Base-by-base conservation (phyloP, 495 filamentous ascomycete genomes). In the Mycothermus thermophilus region DNA sequence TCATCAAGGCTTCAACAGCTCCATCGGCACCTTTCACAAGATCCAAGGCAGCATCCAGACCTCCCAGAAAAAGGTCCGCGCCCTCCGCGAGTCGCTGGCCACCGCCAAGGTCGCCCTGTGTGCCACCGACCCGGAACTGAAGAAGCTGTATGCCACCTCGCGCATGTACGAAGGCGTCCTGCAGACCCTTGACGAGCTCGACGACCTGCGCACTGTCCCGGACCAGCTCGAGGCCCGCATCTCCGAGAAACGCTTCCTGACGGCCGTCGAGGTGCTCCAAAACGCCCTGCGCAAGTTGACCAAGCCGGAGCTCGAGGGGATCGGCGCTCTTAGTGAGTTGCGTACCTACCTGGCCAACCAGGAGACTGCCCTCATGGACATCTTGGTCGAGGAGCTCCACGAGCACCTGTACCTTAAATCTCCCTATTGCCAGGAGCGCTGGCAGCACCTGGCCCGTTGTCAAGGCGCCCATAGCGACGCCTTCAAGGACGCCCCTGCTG, bases 1-100 rank as follows among this genome's bases (percentile, higher is more conserved):
- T 51, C 88, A 96, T 46, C 90, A 99, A 57, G 90, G 86, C 20
- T 99, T 99, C 67, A 99, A 95, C 54, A 95, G 85, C 59, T 93
- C 86, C 26, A 96, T 99, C 37, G 92, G 90, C 53, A 93, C 87
- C 11, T 99, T 94, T 48, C 92, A 99, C 60, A 94, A 88, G 59
- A 96, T 99, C 38, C 90, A 96, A 53, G 70, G 78, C 5, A 93
- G 83, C 58, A 93, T 99, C 44, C 80, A 86, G 41, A 63, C 74
- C 21, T 93, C 85, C 9, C 92, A 99, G 56, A 69, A 71, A 37
- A 79, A 87, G 36, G 80, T 96, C 15, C 75, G 88, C 43, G 64
- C 65, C 8, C 60, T 99, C 40, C 86, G 83, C 54, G 77, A 86
- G 35, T 83, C 82, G 8, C 66, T 99, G 25, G 67, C 78, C n/a